phyloP scores from a whole-genome alignment of 345 rosid genomes.

The Sisymbrium irio region DNA sequence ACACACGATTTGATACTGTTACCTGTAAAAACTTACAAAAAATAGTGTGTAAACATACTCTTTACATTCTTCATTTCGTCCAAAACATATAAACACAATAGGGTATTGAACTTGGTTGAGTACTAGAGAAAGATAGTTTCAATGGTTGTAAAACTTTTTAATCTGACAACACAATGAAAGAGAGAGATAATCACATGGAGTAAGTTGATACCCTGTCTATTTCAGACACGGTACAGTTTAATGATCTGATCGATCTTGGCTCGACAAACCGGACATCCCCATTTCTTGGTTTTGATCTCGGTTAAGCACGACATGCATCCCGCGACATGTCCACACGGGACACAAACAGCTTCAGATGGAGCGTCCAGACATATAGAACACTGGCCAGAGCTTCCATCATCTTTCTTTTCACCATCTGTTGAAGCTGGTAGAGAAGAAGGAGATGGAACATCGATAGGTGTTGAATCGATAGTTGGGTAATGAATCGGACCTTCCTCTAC shows the following conservation, averaged over 20 bases:
- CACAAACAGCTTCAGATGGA: constrained; percentile 85
- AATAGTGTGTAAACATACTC: background rate
- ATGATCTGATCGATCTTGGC: constrained; percentile 78
- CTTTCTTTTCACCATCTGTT: constrained; percentile 43
- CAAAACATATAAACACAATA: constrained; percentile 15
- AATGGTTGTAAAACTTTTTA: constrained; percentile 3
- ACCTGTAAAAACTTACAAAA: background rate
- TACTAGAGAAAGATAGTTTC: constrained; percentile 22
- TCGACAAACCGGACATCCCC: constrained; percentile 97
- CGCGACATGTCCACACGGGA: constrained; percentile 98
- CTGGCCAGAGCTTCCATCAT: constrained; percentile 45
- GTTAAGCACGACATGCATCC: constrained; percentile 94
- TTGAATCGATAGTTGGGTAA: constrained; percentile 73
- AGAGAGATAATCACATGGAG: constrained; percentile 1
- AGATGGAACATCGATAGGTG: constrained; percentile 47
- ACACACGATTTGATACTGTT: background rate
- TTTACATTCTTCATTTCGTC: constrained; percentile 19
- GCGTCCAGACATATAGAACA: constrained; percentile 92
- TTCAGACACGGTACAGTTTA: constrained; percentile 72
- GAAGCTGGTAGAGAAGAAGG: constrained; percentile 21
- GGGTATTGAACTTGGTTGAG: background rate
- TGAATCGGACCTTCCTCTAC: constrained; percentile 64
- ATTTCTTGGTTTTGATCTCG: constrained; percentile 76
- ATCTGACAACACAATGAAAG: constrained; percentile 20
- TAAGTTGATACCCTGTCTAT: constrained; percentile 5